Evolutionary conservation across 441 rosid species (phyloP), one percentile per base, ranked within the genome.

Genomic region (Adansonia grandidieri): DNA sequence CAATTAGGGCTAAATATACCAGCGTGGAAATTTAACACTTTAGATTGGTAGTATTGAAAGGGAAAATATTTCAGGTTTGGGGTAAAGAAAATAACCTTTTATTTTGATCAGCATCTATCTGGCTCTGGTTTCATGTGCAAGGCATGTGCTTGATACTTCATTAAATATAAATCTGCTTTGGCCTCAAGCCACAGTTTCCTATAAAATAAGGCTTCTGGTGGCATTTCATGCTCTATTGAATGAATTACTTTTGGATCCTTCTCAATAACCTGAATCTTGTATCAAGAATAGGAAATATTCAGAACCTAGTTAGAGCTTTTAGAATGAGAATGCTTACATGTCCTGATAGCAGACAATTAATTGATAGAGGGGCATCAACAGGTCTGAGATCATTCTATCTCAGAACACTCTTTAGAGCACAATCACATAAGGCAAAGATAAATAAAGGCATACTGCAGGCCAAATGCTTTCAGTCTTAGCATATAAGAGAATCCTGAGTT

Each of bases 101-200:
- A 20, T 54, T 68, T 73, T n/a, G 57, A 37, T 44, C 63, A 60
- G 19, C 24, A n/a, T 19, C 60, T 64, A 4, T 68, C 74, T 42
- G 56, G 74, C 75, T 76, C 71, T 9, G 50, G 32, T 50, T 61
- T 58, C 80, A 50, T 20, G 9, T 40, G 60, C 10, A 37, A 71
- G 54, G 79, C 66, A 70, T 20, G 67, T 54, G 80, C 82, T 73
- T 76, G 80, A 70, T 80, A 79, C 37, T 84, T 82, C 82, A 82
- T 78, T 72, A 82, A 79, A 57, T 78, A 57, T 60, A 82, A 71
- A 63, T 79, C 80, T 63, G 83, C 84, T 80, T 84, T 82, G 45
- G 86, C 82, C 65, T 84, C 83, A 51, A 81, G 79, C 87, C 81
- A 82, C 53, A 86, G 75, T 28, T 82, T 73, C 80, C 80, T 79